These are phyloP conservation scores for Recurvomyces mirabilis DNA, from an alignment of 495 filamentous ascomycete genomes.

Conservation along the genomic window DNA sequence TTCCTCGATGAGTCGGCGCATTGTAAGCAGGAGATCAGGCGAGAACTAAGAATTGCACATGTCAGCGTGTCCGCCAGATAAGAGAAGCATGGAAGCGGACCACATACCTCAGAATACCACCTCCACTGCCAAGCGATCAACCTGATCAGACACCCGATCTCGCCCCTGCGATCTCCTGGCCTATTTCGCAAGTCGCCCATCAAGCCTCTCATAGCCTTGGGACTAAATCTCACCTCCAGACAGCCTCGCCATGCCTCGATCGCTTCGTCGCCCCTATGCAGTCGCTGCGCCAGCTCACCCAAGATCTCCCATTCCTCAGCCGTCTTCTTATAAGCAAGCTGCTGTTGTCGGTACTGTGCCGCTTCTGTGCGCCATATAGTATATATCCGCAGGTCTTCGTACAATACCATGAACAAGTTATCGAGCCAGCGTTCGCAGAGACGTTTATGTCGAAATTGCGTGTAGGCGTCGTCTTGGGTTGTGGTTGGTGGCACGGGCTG, in stretches of 20 bases:
- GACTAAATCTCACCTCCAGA: conserved; percentile 70
- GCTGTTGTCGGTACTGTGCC: conserved; percentile 80
- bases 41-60: conserved; percentile 59
- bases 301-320: conserved; percentile 98
- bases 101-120: conserved; percentile 84
- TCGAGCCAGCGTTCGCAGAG: conserved; percentile 97
- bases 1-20: conserved; percentile 88
- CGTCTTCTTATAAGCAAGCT: conserved; percentile 86
- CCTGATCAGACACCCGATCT: conserved; percentile 68
- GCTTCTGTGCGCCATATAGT: conserved; percentile 98
- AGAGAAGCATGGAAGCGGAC: background rate
- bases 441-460: conserved; percentile 84
- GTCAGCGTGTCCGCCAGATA: background rate
- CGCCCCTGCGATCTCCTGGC: conserved; percentile 59
- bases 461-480: conserved; percentile 42
- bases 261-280: conserved; percentile 81
- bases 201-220: conserved; percentile 78
- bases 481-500: conserved; percentile 8
- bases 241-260: conserved; percentile 86
- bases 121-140: conserved; percentile 96
- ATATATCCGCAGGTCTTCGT: conserved; percentile 94
- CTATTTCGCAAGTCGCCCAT: conserved; percentile 66
- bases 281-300: conserved; percentile 78
- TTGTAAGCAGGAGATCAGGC: conserved; percentile 69
- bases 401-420: conserved; percentile 97